Conservation (phyloP, 805 yeast species). For the Starmera amethionina region DNA sequence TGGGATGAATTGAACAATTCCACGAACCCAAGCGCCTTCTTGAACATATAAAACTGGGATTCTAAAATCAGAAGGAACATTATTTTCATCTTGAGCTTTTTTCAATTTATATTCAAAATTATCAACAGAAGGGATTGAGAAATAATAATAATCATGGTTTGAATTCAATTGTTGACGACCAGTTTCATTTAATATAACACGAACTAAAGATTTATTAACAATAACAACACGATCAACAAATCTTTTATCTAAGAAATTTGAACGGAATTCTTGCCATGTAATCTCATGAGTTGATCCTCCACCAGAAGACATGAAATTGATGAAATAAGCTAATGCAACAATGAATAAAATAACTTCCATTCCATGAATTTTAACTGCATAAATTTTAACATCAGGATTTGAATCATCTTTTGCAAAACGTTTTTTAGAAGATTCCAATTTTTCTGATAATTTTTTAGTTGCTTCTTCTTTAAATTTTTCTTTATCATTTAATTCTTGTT, state of each 20-base stretch:
- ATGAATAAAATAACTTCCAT: constrained; percentile 24
- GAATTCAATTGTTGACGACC: constrained; percentile 40
- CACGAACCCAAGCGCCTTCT: constrained; percentile 57
- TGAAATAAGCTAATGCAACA: constrained; percentile 20
- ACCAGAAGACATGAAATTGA: constrained; percentile 19
- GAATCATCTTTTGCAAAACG: constrained; percentile 15
- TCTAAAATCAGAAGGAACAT: constrained; percentile 50
- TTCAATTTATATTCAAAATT: constrained; percentile 74
- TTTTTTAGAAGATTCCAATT: constrained; percentile 5
- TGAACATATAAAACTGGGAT: constrained; percentile 75
- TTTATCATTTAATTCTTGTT: background rate
- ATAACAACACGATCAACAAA: constrained; percentile 66
- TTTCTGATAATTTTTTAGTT: constrained; percentile 11
- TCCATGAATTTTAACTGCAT: constrained; percentile 23
- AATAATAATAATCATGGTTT: constrained; percentile 35
- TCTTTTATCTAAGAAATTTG: constrained; percentile 65
- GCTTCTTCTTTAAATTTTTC: constrained; percentile 7
- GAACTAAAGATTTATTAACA: constrained; percentile 67
- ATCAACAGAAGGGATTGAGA: constrained; percentile 84
- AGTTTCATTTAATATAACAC: constrained; percentile 54
- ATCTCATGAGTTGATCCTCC: constrained; percentile 40
- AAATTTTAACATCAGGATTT: constrained; percentile 22
- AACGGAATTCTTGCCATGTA: constrained; percentile 87
- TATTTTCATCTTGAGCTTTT: constrained; percentile 62
- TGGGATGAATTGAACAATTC: constrained; percentile 73